Evolutionary conservation across 345 rosid species (phyloP), one percentile per base, ranked within the genome.

Genomic region (Draba incana): DNA sequence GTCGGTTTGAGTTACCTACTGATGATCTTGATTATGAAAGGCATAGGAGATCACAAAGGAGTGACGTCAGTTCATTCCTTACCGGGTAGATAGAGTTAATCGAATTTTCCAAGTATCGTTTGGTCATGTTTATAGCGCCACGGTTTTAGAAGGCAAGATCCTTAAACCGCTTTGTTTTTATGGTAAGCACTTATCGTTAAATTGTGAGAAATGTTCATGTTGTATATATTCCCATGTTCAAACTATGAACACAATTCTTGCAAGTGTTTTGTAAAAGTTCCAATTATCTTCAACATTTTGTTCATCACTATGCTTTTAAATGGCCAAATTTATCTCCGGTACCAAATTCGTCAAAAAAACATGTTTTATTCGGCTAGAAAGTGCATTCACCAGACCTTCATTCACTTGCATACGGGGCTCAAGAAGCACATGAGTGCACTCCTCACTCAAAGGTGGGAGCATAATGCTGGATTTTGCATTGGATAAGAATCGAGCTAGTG

Each of bases 391-490:
- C 25, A 88, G 42, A 68, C 79, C 81, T 60, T 78, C 84, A 57
- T 75, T 72, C 13, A 87, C 76, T 74, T 80, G 85, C 71, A 77
- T 75, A 62, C 48, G 70, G 15, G 77, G 75, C 57, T 84, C 87
- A 76, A 83, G 72, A 61, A 93, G 78, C 53, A 91, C 82, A 78
- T 90, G 96, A 0, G 97, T 90, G 81, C 96, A 88, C 68, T 87
- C 96, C 35, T 83, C 82, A 66, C 71, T 77, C 57, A 78, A 20
- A 77, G n/a, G 74, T 74, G 58, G 62, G 67, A 62, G 80, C 71
- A 72, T 93, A 62, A 79, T 93, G 39, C 1, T 93, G 88, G 97
- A 91, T 77, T 90, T 91, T 4, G 95, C 97, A 2, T 76, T 93
- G 43, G 96, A 91, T 57, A 87, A 82, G 83, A 90, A 87, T 75